These are phyloP conservation scores for Neurospora tetrasperma DNA, from an alignment of 495 filamentous ascomycete species.

Conservation along the genomic window DNA sequence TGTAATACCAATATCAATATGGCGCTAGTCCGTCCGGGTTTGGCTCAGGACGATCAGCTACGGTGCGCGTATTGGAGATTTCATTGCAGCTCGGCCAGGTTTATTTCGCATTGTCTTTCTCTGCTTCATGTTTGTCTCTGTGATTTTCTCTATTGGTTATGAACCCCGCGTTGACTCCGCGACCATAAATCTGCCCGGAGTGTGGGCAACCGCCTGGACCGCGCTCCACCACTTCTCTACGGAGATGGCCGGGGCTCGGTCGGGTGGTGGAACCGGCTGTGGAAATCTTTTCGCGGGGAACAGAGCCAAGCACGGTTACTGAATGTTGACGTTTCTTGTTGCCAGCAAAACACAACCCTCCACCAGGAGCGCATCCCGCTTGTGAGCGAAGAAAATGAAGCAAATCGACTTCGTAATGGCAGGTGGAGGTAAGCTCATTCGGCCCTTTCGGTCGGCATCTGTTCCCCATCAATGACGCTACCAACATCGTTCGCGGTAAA, in stretches of 20 bases:
- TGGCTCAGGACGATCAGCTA: neutral
- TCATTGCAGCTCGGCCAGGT: neutral
- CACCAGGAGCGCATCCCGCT: neutral
- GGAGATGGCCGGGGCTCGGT: neutral
- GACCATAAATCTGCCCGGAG: neutral
- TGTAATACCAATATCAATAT: neutral
- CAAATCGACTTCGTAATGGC: neutral
- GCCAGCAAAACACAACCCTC: neutral
- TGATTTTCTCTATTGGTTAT: neutral
- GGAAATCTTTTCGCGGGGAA: neutral
- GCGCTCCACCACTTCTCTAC: neutral
- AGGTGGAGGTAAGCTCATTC: no score
- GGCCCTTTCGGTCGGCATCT: neutral
- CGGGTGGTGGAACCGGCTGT: neutral
- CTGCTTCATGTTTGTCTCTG: neutral
- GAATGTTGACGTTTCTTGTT: neutral
- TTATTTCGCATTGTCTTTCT: neutral
- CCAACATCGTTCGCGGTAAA: neutral
- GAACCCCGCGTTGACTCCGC: neutral
- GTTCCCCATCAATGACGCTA: neutral
- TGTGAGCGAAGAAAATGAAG: neutral
- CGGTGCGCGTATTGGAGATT: neutral
- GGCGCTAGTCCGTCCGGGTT: neutral
- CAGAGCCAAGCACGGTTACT: neutral
- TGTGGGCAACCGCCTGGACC: neutral